Percentiles rank a stretch among this genome's conserved stretches.
phyloP scores from a whole-genome alignment of 768 basidiomycete species.

The Boletus rubroflammeus region DNA sequence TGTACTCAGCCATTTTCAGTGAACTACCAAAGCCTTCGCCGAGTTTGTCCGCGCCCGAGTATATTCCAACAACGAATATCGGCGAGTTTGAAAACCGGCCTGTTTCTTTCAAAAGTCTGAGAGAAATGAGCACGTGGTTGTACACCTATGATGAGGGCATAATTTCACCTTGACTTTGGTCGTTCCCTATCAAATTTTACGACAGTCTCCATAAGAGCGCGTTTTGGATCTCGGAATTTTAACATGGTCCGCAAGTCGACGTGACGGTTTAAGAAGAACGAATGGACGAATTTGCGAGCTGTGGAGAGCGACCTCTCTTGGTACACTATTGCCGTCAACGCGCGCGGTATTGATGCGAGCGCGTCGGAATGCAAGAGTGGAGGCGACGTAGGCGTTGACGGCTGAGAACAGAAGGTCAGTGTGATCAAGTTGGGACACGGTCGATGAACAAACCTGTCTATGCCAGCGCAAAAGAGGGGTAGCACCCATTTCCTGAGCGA shows the following conservation, averaged over 20 bases:
- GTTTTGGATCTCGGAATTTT: slow-evolving; percentile 81
- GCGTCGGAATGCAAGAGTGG: slow-evolving; percentile 79
- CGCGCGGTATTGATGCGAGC: slow-evolving; percentile 80
- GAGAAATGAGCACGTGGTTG: neutral
- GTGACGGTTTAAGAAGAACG: slow-evolving; percentile 82
- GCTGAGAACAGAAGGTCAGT: slow-evolving; percentile 33
- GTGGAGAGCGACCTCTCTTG: slow-evolving; percentile 80
- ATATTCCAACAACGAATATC: slow-evolving; percentile 94
- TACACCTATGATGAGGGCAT: neutral
- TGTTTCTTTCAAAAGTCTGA: slow-evolving; percentile 85
- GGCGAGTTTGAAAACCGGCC: slow-evolving; percentile 90
- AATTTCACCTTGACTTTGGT: slow-evolving; percentile 60
- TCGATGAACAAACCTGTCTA: slow-evolving; percentile 49
- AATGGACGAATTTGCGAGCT: slow-evolving; percentile 86
- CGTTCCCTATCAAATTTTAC: slow-evolving; percentile 62
- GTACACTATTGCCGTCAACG: slow-evolving; percentile 86
- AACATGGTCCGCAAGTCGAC: slow-evolving; percentile 77
- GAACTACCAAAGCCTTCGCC: slow-evolving; percentile 95
- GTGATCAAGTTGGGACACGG: neutral
- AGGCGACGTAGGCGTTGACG: slow-evolving; percentile 43
- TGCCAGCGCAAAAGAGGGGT: slow-evolving; percentile 78
- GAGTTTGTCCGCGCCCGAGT: slow-evolving; percentile 75
- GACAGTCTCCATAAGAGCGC: slow-evolving; percentile 69
- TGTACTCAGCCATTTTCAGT: slow-evolving; percentile 90
- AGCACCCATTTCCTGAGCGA: slow-evolving; percentile 85